Evolutionary conservation across 2,329 filamentous ascomycete species (phyloP), one percentile per base, ranked within the genome.

Genomic region (Clarireedia monteithiana): DNA sequence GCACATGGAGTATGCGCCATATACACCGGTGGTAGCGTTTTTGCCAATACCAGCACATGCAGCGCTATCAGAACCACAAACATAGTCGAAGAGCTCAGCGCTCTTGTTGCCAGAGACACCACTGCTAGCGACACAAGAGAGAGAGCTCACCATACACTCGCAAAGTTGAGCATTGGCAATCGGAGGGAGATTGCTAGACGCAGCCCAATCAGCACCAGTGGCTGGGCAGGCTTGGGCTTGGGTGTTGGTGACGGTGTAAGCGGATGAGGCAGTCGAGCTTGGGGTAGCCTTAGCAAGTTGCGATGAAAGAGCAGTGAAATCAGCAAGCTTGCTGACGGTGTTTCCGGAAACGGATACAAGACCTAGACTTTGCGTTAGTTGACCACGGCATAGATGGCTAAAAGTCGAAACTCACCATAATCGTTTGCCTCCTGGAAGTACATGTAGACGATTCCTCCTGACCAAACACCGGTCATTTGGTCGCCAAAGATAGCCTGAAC

Each of bases 401-500:
- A 48, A 23, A 23, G 49, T 36, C 17, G 48, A 36, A 49, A 66
- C 77, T 64, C 73, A 80, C 88, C 94, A 68, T 89, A 99, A 71
- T 96, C 77, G 77, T 97, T 97, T 58, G 71, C 76, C 72, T 96
- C 91, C 77, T 96, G 81, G 77, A 91, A 92, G 78, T 94, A 99
- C 90, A 96, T 95, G 82, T 97, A 99, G 71, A 97, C 91, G 63
- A 99, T 96, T 74, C 92, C 94, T 66, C 94, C 94, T 56, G 89
- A 95, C 83, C 94, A 94, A 68, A 96, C 89, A 9, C 74, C 72
- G 27, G 84, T 88, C 94, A 99, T 99, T 59, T 91, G 70, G 58
- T 78, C 70, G 53, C 85, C 84, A 74, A 88, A 99, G 9, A 99
- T 83, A 53, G 88, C 86, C 46, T 75, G 77, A 45, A 95, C 91